Evolutionary conservation across 2,329 filamentous ascomycete genomes (phyloP), one percentile per base, ranked within the genome.

Genomic region (Trichoderma oligosporum): DNA sequence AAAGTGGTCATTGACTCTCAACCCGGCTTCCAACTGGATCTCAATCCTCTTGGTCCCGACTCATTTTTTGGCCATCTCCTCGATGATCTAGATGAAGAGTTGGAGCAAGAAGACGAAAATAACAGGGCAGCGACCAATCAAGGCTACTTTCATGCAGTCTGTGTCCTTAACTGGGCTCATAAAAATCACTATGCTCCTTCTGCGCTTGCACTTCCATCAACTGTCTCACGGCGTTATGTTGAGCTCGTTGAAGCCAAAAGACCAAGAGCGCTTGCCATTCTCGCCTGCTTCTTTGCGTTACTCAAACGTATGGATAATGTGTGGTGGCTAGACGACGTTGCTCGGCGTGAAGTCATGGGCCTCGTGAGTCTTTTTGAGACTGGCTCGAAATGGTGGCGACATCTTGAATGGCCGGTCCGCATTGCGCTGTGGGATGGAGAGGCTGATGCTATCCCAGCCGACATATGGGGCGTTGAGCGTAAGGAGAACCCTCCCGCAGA

Each of bases 301-400:
- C 74, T 88, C 45, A 85, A 85, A 65, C 78, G 78, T 31, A 74
- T 87, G 61, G 81, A 86, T 60, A 70, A 76, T 14, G 74, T 84
- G 14, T 90, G 87, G 87, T 90, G 87, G 86, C 73, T 89, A 25
- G 78, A 83, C 18, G 84, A 86, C 36, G 85, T 87, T 64, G 81
- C 85, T 7, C 78, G 80, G 14, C 79, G 83, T 56, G 83, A 89
- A 63, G 82, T 89, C 14, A 80, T 83, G 66, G 84, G 85, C 18
- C 77, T 88, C 22, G 77, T 83, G 18, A 78, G 78, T 33, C 70
- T 84, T 33, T 84, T 85, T 66, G 79, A 83, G 64, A 75, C 78
- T 2, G 79, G 82, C 46, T 83, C 80, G 24, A 73, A 76, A 51
- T 85, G 82, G 82, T 84, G 81, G 82, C 76, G 78, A 31, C 81